Percentiles rank a stretch among this genome's conserved stretches.
Evolutionary conservation across 2,329 filamentous ascomycete genomes (phyloP).

Genomic region (Ceratocystis lukuohia): DNA sequence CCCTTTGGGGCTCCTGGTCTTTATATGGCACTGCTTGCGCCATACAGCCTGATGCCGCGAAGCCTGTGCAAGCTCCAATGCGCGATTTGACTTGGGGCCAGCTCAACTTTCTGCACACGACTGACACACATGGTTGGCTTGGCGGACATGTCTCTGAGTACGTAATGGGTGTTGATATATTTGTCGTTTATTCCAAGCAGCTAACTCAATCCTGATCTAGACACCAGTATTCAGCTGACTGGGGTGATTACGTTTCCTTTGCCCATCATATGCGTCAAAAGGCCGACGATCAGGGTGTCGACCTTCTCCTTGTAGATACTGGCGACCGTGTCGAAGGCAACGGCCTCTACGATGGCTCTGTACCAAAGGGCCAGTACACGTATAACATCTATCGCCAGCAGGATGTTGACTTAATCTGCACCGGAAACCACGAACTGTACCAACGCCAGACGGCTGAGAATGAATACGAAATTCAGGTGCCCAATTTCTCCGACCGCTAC

Average conservation of each 20-base stretch:
- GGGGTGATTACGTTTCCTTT: slow-evolving; percentile 96
- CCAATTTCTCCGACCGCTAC: slow-evolving; percentile 68
- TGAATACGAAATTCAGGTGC: slow-evolving; percentile 69
- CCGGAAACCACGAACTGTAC: slow-evolving; percentile 94
- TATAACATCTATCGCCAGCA: slow-evolving; percentile 79
- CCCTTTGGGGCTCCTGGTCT: slow-evolving; percentile 21
- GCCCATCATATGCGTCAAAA: slow-evolving; percentile 64
- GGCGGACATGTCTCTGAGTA: slow-evolving; percentile 85
- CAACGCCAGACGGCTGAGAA: slow-evolving; percentile 60
- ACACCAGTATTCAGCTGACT: slow-evolving; percentile 86
- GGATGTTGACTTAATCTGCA: slow-evolving; percentile 68
- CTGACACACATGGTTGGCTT: slow-evolving; percentile 92
- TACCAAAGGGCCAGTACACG: slow-evolving; percentile 76
- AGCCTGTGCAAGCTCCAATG: slow-evolving; percentile 66
- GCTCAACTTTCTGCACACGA: slow-evolving; percentile 93
- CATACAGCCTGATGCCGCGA: slow-evolving; percentile 67
- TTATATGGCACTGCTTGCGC: slow-evolving; percentile 29
- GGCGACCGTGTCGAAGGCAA: slow-evolving; percentile 91
- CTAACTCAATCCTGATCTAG: slow-evolving; percentile 29
- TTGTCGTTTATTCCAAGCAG: background rate
- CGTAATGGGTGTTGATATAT: slow-evolving; percentile 23
- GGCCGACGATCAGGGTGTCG: slow-evolving; percentile 64
- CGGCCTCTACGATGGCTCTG: slow-evolving; percentile 80
- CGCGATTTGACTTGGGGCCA: slow-evolving; percentile 82
- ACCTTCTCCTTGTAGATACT: slow-evolving; percentile 88